Conservation (phyloP, 805 yeast species). For the Pichia kluyveri region DNA sequence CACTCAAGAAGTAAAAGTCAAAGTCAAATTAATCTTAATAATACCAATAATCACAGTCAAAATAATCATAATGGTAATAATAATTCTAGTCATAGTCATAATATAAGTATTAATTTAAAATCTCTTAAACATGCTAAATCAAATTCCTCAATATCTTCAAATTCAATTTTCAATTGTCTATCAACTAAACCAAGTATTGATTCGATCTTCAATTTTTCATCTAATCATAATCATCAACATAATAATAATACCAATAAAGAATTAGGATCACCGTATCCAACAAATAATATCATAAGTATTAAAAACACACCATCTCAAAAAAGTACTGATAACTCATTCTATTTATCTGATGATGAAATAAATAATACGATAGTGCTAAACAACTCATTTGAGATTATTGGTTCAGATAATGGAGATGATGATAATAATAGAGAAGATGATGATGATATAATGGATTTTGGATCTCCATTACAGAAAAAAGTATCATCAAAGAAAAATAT, state of each 20-base stretch:
- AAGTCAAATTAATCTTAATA: neutral
- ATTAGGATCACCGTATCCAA: neutral
- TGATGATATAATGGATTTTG: constrained; percentile 17
- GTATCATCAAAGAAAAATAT: constrained; percentile 10
- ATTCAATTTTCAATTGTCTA: constrained; percentile 2
- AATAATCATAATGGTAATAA: neutral
- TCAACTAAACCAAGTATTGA: constrained; percentile 5
- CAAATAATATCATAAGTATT: neutral
- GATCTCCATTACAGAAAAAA: constrained; percentile 32
- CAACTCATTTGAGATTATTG: constrained; percentile 4
- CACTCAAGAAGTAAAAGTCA: constrained; percentile 3
- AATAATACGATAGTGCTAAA: neutral
- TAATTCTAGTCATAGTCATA: neutral
- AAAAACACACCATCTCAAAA: neutral
- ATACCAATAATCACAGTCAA: neutral
- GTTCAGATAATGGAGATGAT: constrained; percentile 1
- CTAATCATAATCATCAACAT: neutral
- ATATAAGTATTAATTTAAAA: neutral
- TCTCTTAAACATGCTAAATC: constrained; percentile 2
- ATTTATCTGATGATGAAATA: neutral
- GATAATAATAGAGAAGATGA: neutral
- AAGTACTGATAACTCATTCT: neutral
- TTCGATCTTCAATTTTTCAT: constrained; percentile 3
- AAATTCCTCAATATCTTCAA: constrained; percentile 4
- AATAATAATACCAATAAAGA: neutral